These are phyloP conservation scores for Oryza brachyantha DNA, from an alignment of 176 grass and related monocot genomes.

Conservation along the genomic window DNA sequence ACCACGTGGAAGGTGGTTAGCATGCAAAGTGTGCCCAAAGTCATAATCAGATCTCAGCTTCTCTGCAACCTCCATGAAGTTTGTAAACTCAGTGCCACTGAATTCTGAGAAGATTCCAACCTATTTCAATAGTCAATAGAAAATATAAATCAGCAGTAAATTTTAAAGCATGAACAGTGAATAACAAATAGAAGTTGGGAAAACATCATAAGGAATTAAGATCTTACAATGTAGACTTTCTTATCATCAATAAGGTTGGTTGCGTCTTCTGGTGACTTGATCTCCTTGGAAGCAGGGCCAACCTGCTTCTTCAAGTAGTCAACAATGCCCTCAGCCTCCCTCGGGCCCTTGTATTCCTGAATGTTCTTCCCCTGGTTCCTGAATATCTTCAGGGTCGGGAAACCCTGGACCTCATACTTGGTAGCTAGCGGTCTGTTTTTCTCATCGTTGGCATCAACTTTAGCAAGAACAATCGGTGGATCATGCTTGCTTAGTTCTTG, in stretches of 20 bases:
- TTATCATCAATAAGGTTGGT: constrained; percentile 44
- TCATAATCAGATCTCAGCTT: constrained; percentile 79
- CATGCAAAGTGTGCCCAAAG: constrained; percentile 66
- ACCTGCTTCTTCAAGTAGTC: constrained; percentile 94
- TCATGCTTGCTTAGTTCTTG: constrained; percentile 63
- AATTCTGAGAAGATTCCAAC: constrained; percentile 79
- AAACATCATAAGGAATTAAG: neutral
- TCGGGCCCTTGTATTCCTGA: constrained; percentile 89
- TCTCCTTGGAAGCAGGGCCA: constrained; percentile 79
- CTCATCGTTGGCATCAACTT: constrained; percentile 75
- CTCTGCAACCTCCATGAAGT: constrained; percentile 78
- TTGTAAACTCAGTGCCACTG: constrained; percentile 65
- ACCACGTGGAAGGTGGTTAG: constrained; percentile 78
- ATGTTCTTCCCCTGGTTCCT: constrained; percentile 69
- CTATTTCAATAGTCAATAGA: constrained; percentile 29
- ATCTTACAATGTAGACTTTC: constrained; percentile 75
- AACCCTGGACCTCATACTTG: constrained; percentile 74
- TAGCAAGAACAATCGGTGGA: constrained; percentile 80
- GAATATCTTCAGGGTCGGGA: constrained; percentile 94
- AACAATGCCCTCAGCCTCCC: constrained; percentile 87
- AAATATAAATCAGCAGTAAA: neutral
- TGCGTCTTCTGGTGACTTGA: constrained; percentile 69
- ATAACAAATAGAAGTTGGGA: neutral
- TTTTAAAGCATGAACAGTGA: neutral
- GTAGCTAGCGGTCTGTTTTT: constrained; percentile 67